Conservation (phyloP, 1,139 yeast species). For the Candida pseudoviswanathii region DNA sequence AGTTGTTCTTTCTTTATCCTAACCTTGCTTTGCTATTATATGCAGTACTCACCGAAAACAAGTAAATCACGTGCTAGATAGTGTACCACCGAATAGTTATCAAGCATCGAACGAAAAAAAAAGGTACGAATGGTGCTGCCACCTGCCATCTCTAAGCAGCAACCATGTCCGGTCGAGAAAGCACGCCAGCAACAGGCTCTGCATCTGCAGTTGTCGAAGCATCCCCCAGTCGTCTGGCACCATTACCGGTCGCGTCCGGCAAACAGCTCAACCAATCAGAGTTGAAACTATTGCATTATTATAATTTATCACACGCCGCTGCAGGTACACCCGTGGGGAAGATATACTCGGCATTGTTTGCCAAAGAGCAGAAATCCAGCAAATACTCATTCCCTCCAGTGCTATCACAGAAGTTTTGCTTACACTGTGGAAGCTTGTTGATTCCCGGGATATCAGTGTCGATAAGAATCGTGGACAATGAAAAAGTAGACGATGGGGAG, state of each 20-base stretch:
- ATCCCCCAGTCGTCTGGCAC: neutral
- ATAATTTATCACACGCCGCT: conserved; percentile 31
- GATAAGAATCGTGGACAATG: conserved; percentile 18
- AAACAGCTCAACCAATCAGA: conserved; percentile 20
- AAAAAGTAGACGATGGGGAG: conserved; percentile 10
- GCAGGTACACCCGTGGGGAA: conserved; percentile 27
- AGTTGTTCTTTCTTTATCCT: too few species aligned
- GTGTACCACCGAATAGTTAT: too few species aligned
- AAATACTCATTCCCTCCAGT: conserved; percentile 30
- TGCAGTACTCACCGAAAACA: too few species aligned
- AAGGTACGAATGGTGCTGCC: too few species aligned
- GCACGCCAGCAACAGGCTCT: too few species aligned
- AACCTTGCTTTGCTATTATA: too few species aligned
- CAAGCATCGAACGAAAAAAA: too few species aligned
- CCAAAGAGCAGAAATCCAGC: conserved; percentile 24
- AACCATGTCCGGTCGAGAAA: too few species aligned
- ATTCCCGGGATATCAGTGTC: conserved; percentile 49
- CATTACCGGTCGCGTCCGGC: neutral
- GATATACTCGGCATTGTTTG: conserved; percentile 27
- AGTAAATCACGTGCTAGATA: too few species aligned
- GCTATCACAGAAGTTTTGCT: conserved; percentile 40
- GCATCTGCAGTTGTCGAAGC: too few species aligned
- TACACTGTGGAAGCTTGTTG: conserved; percentile 44
- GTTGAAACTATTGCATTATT: conserved; percentile 28
- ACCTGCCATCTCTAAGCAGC: too few species aligned